A percentile compares a stretch with the other conserved stretches of the same genome.
These are phyloP conservation scores for Talaromyces piceae DNA, from an alignment of 2,329 filamentous ascomycete genomes.

Conservation along the genomic window DNA sequence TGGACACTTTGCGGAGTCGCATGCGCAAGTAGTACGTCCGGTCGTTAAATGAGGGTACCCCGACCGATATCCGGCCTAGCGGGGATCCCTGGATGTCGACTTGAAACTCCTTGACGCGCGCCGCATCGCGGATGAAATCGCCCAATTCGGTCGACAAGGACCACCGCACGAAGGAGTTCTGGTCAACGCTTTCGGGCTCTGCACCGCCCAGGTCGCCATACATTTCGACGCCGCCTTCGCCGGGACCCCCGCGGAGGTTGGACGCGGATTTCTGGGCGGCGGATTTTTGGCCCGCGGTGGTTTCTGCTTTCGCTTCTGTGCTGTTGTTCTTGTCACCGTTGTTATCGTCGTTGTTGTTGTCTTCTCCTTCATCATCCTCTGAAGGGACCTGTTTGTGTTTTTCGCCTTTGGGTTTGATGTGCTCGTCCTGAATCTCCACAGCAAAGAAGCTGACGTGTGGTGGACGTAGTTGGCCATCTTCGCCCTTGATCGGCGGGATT, in stretches of 20 bases:
- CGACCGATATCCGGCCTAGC: conserved; percentile 60
- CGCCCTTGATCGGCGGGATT: conserved; percentile 58
- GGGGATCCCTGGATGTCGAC: conserved; percentile 69
- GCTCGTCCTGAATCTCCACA: conserved; percentile 62
- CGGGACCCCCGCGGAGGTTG: conserved; percentile 40
- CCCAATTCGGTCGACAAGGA: conserved; percentile 82
- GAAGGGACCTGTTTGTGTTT: neutral
- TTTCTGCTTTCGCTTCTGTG: conserved; percentile 29
- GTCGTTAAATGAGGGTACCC: conserved; percentile 80
- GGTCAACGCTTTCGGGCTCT: conserved; percentile 19
- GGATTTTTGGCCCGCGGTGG: conserved; percentile 27
- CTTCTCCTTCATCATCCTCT: neutral
- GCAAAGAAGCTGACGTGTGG: conserved; percentile 74
- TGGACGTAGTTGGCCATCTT: conserved; percentile 59
- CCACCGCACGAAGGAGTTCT: conserved; percentile 72
- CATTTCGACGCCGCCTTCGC: conserved; percentile 57
- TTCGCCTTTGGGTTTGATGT: conserved; percentile 31
- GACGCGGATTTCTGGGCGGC: conserved; percentile 19
- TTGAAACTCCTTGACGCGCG: conserved; percentile 74
- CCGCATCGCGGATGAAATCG: conserved; percentile 87
- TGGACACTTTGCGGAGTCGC: conserved; percentile 63
- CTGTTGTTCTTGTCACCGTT: neutral
- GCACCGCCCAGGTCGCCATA: conserved; percentile 56
- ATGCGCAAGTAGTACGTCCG: conserved; percentile 83
- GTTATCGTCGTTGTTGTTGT: neutral